Percentiles rank a stretch among this genome's conserved stretches.
Conservation (phyloP, 345 rosid genomes). For the Theobroma cacao region DNA sequence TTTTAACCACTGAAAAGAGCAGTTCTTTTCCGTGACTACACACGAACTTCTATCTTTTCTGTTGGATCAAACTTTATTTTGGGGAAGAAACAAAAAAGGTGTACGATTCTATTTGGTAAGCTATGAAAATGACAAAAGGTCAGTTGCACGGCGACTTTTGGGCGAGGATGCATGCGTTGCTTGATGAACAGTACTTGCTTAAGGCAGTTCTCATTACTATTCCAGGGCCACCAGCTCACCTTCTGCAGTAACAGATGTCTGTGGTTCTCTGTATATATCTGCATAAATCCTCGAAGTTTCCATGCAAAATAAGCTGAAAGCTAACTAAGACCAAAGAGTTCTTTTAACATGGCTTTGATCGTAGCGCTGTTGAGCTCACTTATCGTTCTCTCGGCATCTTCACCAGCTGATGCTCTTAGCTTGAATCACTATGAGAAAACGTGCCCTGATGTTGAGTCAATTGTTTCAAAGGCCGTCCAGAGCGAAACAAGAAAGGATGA, state of each 20-base stretch:
- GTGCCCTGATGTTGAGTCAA: slow-evolving; percentile 35
- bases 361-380: slow-evolving; percentile 23
- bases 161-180: neutral
- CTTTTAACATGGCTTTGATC: slow-evolving; percentile 22
- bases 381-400: slow-evolving; percentile 17
- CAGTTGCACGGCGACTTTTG: neutral
- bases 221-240: neutral
- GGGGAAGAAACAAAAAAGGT: neutral
- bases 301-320: neutral
- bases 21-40: neutral
- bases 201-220: neutral
- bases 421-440: slow-evolving; percentile 44
- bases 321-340: neutral
- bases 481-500: slow-evolving; percentile 31
- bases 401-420: slow-evolving; percentile 31
- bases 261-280: neutral
- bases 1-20: neutral
- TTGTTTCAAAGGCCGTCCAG: slow-evolving; percentile 32
- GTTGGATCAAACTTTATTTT: neutral
- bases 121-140: neutral
- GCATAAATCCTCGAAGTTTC: neutral
- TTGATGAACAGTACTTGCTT: slow-evolving; percentile 2
- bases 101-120: neutral
- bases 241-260: neutral
- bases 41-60: neutral